phyloP scores from a whole-genome alignment of 176 grass and related monocot species.

The barley (Hordeum vulgare) region DNA sequence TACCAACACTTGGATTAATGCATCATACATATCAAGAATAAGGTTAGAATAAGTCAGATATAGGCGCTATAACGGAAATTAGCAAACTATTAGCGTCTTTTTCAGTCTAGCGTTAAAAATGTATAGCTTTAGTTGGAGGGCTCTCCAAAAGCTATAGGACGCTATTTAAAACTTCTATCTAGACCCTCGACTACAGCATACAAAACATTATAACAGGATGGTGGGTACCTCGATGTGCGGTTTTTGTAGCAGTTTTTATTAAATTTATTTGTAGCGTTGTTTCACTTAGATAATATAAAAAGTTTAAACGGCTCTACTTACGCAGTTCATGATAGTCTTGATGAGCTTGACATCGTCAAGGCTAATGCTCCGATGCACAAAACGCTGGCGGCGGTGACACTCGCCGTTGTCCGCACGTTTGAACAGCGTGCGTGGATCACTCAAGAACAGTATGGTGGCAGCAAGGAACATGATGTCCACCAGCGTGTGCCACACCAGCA shows the following conservation, averaged over 20 bases:
- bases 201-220: no score
- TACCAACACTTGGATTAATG: no score
- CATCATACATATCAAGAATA: no score
- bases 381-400: background rate
- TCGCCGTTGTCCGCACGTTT: background rate
- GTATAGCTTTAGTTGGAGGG: no score
- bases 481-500: background rate
- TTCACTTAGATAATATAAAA: background rate
- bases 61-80: no score
- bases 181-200: no score
- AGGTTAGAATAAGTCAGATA: no score
- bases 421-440: background rate
- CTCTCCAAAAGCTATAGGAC: no score
- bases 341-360: background rate
- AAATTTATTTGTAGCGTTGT: background rate
- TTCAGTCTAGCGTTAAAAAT: no score
- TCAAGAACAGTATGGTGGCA: background rate
- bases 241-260: no score
- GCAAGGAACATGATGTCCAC: background rate
- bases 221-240: fast-evolving
- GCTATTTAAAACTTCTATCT: no score
- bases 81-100: no score
- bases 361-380: background rate
- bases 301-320: background rate
- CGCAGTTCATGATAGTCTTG: background rate